Evolutionary conservation across 2,329 filamentous ascomycete species (phyloP).

Genomic region (Botryotinia calthae): DNA sequence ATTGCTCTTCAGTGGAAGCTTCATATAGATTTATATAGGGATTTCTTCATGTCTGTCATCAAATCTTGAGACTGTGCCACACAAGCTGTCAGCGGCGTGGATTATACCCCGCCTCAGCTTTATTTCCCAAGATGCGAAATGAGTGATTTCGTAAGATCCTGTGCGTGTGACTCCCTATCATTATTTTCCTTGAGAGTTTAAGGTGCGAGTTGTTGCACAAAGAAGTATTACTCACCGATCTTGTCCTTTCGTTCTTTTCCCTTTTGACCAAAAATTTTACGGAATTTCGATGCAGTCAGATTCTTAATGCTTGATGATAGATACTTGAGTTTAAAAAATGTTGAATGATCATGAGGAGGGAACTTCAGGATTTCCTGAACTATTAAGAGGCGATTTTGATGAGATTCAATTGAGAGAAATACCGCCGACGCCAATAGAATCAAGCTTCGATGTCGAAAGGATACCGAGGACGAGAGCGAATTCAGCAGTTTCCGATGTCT

Average conservation of each 20-base stretch:
- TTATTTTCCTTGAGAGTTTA: background rate
- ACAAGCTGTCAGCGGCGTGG: slow-evolving; percentile 3
- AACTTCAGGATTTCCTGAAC: slow-evolving; percentile 8
- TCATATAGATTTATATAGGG: slow-evolving; percentile 12
- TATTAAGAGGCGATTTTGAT: slow-evolving; percentile 9
- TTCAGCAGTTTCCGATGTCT: background rate
- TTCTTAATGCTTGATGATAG: background rate
- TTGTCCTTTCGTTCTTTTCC: background rate
- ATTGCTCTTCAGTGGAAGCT: slow-evolving; percentile 2
- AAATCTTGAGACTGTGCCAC: slow-evolving; percentile 6
- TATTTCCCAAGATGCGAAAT: background rate
- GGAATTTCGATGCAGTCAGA: slow-evolving; percentile 14
- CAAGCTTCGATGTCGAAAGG: slow-evolving; percentile 9
- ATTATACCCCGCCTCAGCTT: slow-evolving; percentile 5
- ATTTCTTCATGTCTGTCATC: slow-evolving; percentile 14
- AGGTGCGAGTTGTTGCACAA: slow-evolving; percentile 6
- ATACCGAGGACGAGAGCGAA: slow-evolving; percentile 3
- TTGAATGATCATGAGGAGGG: background rate
- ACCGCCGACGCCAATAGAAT: slow-evolving; percentile 14
- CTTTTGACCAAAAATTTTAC: background rate
- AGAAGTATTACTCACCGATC: background rate
- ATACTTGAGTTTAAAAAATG: slow-evolving; percentile 5
- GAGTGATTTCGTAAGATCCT: background rate
- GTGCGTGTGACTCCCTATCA: background rate
- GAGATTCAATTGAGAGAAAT: slow-evolving; percentile 15